These are phyloP conservation scores for Starmerella tilneyi DNA, from an alignment of 805 yeast genomes.

Conservation along the genomic window DNA sequence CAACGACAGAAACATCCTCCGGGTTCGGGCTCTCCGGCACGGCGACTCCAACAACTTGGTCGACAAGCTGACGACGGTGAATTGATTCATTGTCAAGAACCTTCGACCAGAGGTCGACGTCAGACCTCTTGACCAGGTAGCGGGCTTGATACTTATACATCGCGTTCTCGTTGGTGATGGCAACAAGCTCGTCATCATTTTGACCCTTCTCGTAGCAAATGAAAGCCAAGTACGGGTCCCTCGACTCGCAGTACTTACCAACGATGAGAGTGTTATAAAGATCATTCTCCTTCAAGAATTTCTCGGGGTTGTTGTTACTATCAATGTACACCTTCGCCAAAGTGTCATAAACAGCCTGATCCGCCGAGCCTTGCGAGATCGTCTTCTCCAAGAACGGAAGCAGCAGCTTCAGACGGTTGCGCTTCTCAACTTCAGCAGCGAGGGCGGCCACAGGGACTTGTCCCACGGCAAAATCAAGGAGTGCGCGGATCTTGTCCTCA, in stretches of 20 bases:
- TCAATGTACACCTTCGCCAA: constrained; percentile 96
- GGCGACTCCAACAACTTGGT: constrained; percentile 91
- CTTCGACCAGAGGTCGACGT: constrained; percentile 65
- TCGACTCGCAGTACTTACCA: constrained; percentile 97
- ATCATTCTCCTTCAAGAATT: constrained; percentile 83
- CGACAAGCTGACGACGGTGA: constrained; percentile 84
- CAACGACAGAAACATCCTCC: constrained; percentile 85
- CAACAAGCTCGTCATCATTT: constrained; percentile 79
- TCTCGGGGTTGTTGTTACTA: constrained; percentile 94
- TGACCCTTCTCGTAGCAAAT: constrained; percentile 94
- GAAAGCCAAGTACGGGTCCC: constrained; percentile 96
- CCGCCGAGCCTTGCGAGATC: constrained; percentile 68
- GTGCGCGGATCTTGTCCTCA: constrained; percentile 68
- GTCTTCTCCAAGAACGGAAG: constrained; percentile 89
- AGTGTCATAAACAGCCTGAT: constrained; percentile 85
- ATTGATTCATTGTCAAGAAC: constrained; percentile 67
- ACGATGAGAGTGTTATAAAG: constrained; percentile 87
- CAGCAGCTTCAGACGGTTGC: constrained; percentile 83
- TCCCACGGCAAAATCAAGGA: constrained; percentile 78
- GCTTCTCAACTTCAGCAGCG: constrained; percentile 89
- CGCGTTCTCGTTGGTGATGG: constrained; percentile 89
- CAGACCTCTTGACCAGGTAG: constrained; percentile 82
- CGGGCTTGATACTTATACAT: constrained; percentile 99
- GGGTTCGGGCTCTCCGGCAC: constrained; percentile 93
- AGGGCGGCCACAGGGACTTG: constrained; percentile 86